Evolutionary conservation across 495 filamentous ascomycete species (phyloP), one percentile per base, ranked within the genome.

Genomic region (Penicillium bialowiezense): DNA sequence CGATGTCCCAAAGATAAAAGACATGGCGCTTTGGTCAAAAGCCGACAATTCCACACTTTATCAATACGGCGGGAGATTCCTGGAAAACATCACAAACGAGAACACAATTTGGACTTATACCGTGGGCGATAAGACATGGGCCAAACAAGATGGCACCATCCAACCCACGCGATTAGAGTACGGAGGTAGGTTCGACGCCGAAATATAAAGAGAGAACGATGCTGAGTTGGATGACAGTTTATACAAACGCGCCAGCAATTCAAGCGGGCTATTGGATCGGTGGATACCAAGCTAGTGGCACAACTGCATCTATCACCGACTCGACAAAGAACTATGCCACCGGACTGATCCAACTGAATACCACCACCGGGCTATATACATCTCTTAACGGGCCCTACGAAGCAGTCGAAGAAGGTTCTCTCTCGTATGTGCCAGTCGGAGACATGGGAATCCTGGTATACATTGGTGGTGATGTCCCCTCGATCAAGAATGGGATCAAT

Each of bases 221-320:
- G 8, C 23, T 26, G 8, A 26, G 4, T 8, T 26, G 4, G 8
- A 4, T 26, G 23, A 26, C 23, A 58, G 55, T 41, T 12, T 29
- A 50, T 29, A 38, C 44, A 6, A 37, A 58, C 41, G 50, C 41
- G 18, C 41, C 50, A 1, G 35, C 36, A 4, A 38, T 58, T 10
- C 55, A 58, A 34, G 42, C 40, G 12, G 49, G 44, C 4, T 57
- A 48, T 23, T 57, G 50, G 54, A 5, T 57, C n/a, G 50, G 54
- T 8, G 54, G 54, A 5, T 52, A 57, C 20, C 41, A 34, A 23
- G 26, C 13, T 32, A 46, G 40, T 6, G 33, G 35, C 26, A 57
- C 54, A 14, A 57, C 49, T 1, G 7, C 33, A 19, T 31, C 54
- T 3, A 57, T 57, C 8, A 57, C 49, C 4, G 48, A 57, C 23